These are phyloP conservation scores for Candida succiphila DNA, from an alignment of 805 yeast genomes.

Conservation along the genomic window DNA sequence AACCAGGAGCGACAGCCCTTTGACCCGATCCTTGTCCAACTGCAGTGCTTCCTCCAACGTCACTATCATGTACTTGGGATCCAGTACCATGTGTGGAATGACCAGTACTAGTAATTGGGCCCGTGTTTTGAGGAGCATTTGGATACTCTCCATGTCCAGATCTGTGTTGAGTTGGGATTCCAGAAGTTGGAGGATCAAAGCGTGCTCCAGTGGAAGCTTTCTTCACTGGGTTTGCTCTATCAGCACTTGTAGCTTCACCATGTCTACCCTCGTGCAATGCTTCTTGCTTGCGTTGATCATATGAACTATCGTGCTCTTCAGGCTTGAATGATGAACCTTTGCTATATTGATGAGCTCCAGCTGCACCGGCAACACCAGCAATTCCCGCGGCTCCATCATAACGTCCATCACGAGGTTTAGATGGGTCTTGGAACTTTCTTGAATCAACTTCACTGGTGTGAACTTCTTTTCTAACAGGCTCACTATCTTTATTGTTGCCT, in stretches of 20 bases:
- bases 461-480: background rate
- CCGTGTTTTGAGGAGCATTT: too few species aligned
- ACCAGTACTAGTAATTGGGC: too few species aligned
- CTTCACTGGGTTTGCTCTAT: background rate
- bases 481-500: background rate
- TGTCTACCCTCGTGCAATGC: background rate
- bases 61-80: too few species aligned
- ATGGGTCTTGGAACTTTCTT: background rate
- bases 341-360: too few species aligned
- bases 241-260: background rate
- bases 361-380: slow-evolving; percentile 4
- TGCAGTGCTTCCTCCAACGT: too few species aligned
- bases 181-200: slow-evolving; percentile 1
- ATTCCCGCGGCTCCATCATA: slow-evolving; percentile 2
- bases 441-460: background rate
- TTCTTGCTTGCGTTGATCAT: background rate
- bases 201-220: background rate
- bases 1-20: background rate
- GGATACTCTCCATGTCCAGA: background rate
- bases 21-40: too few species aligned
- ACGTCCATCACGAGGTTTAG: background rate
- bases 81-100: too few species aligned
- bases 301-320: background rate
- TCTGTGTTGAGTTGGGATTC: background rate
- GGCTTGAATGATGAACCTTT: background rate